These are phyloP conservation scores for Fusarium pininemorale DNA, from an alignment of 2,329 filamentous ascomycete genomes.

Conservation along the genomic window DNA sequence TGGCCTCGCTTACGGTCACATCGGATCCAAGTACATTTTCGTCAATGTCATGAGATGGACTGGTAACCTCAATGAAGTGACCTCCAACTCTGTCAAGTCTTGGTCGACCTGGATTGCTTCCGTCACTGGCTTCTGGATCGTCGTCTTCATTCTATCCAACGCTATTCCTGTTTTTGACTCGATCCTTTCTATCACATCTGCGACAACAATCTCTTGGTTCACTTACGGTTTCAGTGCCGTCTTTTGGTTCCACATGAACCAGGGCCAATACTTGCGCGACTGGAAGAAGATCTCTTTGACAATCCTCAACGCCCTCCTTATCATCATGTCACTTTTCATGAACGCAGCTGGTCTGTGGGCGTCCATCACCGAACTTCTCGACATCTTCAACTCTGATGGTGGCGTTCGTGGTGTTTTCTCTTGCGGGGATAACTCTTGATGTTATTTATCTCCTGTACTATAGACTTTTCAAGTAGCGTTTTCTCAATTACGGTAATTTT, in stretches of 20 bases:
- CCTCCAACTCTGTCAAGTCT: slow-evolving; percentile 32
- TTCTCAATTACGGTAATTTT: neutral
- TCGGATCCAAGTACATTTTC: slow-evolving; percentile 41
- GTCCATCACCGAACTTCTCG: slow-evolving; percentile 36
- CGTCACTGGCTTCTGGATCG: slow-evolving; percentile 39
- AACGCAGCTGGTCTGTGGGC: slow-evolving; percentile 42
- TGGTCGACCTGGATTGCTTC: slow-evolving; percentile 42
- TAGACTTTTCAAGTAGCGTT: neutral
- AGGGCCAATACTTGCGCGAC: slow-evolving; percentile 17
- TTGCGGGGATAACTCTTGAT: slow-evolving; percentile 33
- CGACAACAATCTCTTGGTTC: slow-evolving; percentile 43
- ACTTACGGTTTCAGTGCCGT: slow-evolving; percentile 39
- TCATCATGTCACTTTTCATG: slow-evolving; percentile 36
- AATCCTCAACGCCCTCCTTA: slow-evolving; percentile 31
- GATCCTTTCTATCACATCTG: slow-evolving; percentile 41
- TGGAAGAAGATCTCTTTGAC: slow-evolving; percentile 39
- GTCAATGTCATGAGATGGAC: slow-evolving; percentile 33
- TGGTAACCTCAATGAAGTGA: slow-evolving; percentile 26
- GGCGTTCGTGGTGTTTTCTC: slow-evolving; percentile 36
- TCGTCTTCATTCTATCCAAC: slow-evolving; percentile 42
- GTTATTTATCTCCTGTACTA: neutral
- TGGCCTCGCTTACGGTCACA: slow-evolving; percentile 39
- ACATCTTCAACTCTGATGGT: slow-evolving; percentile 29
- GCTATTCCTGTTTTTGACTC: slow-evolving; percentile 44
- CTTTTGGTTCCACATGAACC: slow-evolving; percentile 42